phyloP scores from a whole-genome alignment of 2,329 filamentous ascomycete genomes.

The Pezicula carpinea region DNA sequence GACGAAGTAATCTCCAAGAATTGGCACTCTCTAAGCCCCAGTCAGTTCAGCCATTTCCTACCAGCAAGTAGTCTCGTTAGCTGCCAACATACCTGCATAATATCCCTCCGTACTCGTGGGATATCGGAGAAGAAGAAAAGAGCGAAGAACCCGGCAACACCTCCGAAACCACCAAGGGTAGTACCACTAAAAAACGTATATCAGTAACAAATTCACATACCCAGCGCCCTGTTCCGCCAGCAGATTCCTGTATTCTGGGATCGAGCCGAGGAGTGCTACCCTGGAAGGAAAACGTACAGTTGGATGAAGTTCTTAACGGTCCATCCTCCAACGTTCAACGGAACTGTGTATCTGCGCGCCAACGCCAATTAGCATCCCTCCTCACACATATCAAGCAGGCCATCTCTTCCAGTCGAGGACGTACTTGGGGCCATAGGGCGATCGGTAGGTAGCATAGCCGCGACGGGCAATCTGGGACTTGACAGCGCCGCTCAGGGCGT shows the following conservation, averaged over 20 bases:
- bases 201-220: neutral
- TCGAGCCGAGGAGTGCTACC: neutral
- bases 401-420: conserved; percentile 25
- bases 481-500: conserved; percentile 15
- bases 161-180: conserved; percentile 51
- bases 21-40: conserved; percentile 46
- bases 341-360: conserved; percentile 50
- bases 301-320: conserved; percentile 42
- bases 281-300: conserved; percentile 37
- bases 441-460: conserved; percentile 44
- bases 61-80: neutral
- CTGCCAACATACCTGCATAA: conserved; percentile 45
- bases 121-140: conserved; percentile 60
- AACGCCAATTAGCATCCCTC: neutral
- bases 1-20: conserved; percentile 46
- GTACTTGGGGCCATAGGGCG: conserved; percentile 64
- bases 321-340: conserved; percentile 50
- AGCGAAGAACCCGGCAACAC: conserved; percentile 47
- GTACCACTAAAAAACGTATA: conserved; percentile 38
- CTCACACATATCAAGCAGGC: conserved; percentile 1
- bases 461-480: conserved; percentile 6
- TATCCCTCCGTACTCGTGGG: conserved; percentile 53
- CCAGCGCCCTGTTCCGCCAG: neutral
- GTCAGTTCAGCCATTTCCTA: conserved; percentile 6
- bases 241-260: neutral